phyloP scores from a whole-genome alignment of 2,329 filamentous ascomycete genomes.

The Biscogniauxia mediterranea region DNA sequence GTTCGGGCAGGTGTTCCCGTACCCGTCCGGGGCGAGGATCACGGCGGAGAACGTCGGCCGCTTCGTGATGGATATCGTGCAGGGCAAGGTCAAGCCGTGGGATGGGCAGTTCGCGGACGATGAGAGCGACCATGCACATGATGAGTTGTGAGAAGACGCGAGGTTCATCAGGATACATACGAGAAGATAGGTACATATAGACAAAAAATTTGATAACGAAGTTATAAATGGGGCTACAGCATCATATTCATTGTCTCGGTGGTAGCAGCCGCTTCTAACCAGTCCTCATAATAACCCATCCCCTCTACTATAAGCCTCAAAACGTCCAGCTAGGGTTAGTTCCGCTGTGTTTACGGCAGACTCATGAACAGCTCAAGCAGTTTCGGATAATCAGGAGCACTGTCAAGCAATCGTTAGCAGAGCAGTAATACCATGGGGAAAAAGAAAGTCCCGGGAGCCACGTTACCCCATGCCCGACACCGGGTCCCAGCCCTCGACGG shows the following conservation, averaged over 20 bases:
- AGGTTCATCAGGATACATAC: neutral
- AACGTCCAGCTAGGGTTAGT: neutral
- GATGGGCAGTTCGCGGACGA: conserved; percentile 23
- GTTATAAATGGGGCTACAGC: neutral
- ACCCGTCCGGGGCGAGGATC: conserved; percentile 28
- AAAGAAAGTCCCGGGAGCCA: neutral
- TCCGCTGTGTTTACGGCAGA: conserved; percentile 20
- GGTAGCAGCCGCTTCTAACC: neutral
- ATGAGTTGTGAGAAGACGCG: conserved; percentile 23
- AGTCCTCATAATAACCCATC: neutral
- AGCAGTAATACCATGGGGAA: neutral
- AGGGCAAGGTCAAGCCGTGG: conserved; percentile 42
- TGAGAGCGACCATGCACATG: conserved; percentile 11
- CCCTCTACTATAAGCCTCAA: neutral
- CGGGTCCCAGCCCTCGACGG: conserved; percentile 41
- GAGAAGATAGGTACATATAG: neutral
- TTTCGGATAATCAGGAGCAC: conserved; percentile 35
- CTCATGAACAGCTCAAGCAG: conserved; percentile 34
- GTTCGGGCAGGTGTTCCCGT: conserved; percentile 45
- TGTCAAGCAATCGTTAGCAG: conserved; percentile 15
- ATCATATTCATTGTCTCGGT: neutral
- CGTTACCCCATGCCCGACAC: conserved; percentile 36
- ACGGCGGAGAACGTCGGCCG: conserved; percentile 37
- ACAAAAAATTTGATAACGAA: neutral
- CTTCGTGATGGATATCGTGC: conserved; percentile 45